A percentile compares a stretch with the other conserved stretches of the same genome.
phyloP scores from a whole-genome alignment of 1,284 basidiomycete species.

The Leccinum insolens region DNA sequence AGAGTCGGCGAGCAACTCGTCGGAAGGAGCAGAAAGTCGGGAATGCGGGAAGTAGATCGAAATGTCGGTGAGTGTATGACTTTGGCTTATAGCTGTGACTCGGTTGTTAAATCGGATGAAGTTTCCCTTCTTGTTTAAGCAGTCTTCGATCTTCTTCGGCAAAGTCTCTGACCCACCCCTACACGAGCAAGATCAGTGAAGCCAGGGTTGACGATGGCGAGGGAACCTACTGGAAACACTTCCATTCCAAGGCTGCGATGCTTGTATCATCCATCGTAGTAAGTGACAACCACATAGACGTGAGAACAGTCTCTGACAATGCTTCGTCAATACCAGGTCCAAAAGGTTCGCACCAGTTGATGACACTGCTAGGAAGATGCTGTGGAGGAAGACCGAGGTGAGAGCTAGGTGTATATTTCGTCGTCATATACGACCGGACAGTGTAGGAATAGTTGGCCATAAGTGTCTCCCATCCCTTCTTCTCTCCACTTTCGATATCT shows the following conservation, averaged over 20 bases:
- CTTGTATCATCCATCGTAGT: background rate
- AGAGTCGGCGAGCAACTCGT: background rate
- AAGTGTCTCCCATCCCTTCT: slow-evolving; percentile 20
- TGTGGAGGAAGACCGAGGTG: slow-evolving; percentile 17
- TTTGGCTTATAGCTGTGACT: slow-evolving; percentile 15
- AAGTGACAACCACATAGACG: background rate
- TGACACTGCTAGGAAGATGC: slow-evolving; percentile 18
- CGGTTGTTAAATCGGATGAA: slow-evolving; percentile 9
- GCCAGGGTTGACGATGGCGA: background rate
- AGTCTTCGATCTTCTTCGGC: slow-evolving; percentile 13
- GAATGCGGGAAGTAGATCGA: background rate
- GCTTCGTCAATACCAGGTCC: background rate
- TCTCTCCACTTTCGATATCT: slow-evolving; percentile 10
- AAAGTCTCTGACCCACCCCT: slow-evolving; percentile 20
- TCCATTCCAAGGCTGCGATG: slow-evolving; percentile 14
- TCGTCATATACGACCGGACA: slow-evolving; percentile 20
- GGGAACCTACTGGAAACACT: slow-evolving; percentile 20
- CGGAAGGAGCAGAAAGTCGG: too few relatives aligned
- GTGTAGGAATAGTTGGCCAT: slow-evolving; percentile 15
- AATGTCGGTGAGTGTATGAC: background rate
- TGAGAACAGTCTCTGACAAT: slow-evolving; percentile 5
- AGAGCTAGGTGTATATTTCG: slow-evolving; percentile 22
- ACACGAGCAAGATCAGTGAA: background rate
- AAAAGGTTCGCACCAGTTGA: slow-evolving; percentile 28
- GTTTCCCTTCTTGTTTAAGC: slow-evolving; percentile 3